These are phyloP conservation scores for Fragilariopsis cylindrus DNA, from an alignment of 108 stramenopile species.

Conservation along the genomic window DNA sequence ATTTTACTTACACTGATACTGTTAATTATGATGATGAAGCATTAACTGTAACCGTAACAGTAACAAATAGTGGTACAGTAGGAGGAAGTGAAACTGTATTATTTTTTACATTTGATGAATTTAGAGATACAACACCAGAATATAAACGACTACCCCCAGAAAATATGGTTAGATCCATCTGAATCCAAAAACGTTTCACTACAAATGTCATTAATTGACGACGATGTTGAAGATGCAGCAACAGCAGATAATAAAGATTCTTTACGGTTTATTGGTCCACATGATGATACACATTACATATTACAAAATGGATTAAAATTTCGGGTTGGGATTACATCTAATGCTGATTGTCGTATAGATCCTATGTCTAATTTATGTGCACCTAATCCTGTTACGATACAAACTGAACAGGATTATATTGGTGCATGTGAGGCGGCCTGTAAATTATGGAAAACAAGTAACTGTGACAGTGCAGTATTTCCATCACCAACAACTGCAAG, in stretches of 20 bases:
- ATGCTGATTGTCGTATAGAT: slow-evolving; percentile 43
- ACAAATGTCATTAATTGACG: slow-evolving; percentile 32
- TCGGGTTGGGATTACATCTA: slow-evolving; percentile 48
- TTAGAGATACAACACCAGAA: slow-evolving; percentile 59
- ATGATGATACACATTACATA: slow-evolving; percentile 57
- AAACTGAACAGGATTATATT: slow-evolving; percentile 37
- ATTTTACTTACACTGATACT: neutral
- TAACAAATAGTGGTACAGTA: slow-evolving; percentile 46
- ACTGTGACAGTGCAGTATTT: slow-evolving; percentile 19
- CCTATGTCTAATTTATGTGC: slow-evolving; percentile 4
- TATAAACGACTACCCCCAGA: slow-evolving; percentile 63
- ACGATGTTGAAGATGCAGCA: neutral
- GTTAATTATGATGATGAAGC: neutral
- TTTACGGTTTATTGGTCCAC: slow-evolving; percentile 54
- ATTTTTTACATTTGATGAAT: slow-evolving; percentile 63
- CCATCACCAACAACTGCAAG: neutral
- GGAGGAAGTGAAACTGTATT: slow-evolving; percentile 42
- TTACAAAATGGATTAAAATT: slow-evolving; percentile 43
- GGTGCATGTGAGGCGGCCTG: slow-evolving; percentile 59
- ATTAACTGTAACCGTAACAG: slow-evolving; percentile 28
- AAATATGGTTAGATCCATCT: slow-evolving; percentile 42
- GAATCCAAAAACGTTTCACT: slow-evolving; percentile 27
- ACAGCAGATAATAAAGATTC: too few species aligned
- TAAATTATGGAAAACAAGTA: slow-evolving; percentile 38
- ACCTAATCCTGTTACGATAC: slow-evolving; percentile 22